Evolutionary conservation across 192 early-diverging fungal species (phyloP), one percentile per base, ranked within the genome.

Genomic region (Allomyces macrogynus): DNA sequence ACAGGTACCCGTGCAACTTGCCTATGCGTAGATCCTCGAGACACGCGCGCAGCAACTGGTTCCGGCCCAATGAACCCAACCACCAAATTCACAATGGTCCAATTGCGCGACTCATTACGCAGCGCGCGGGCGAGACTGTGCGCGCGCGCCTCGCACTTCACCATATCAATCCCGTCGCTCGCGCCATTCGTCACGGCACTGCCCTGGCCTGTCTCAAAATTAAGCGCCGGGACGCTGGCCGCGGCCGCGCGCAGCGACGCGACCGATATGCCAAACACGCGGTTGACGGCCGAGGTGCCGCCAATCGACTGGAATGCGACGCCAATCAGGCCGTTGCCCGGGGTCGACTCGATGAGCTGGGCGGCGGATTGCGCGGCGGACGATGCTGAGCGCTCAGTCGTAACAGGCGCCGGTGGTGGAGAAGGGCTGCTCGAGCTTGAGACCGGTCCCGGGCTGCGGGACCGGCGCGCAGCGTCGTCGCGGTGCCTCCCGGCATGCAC

Each of bases 61-160:
- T 62, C 62, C 18, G 62, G 62, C 62, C 62, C 62, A 32, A 62
- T 62, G 27, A 62, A 62, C 62, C 62, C 62, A 0, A 32, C 62
- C 2, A 62, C 62, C 18, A 23, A n/a, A 11, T 62, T 62, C 10
- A 62, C 23, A 8, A 62, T 62, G 2, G 4, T 9, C 62, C 62
- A 62, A 0, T 62, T 16, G 24, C 62, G 5, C 24, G 62, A 16
- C 4, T 23, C 14, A 4, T 23, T 16, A 4, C 12, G 14, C 62
- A 62, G 27, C 62, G 62, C 62, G 18, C 62, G 24, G 18, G 62
- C 22, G 18, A 62, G 27, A 14, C 62, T 23, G 18, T 62, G 27
- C 5, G 24, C 27, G 24, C 62, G 24, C 1, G 24, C 24, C 62
- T 62, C 62, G 11, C 24, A 62, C 11, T 10, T 62, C 24, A 62